These are phyloP conservation scores for Pleurozium schreberi DNA, from an alignment of 225 moss, liverwort and hornwort species.

Conservation along the genomic window DNA sequence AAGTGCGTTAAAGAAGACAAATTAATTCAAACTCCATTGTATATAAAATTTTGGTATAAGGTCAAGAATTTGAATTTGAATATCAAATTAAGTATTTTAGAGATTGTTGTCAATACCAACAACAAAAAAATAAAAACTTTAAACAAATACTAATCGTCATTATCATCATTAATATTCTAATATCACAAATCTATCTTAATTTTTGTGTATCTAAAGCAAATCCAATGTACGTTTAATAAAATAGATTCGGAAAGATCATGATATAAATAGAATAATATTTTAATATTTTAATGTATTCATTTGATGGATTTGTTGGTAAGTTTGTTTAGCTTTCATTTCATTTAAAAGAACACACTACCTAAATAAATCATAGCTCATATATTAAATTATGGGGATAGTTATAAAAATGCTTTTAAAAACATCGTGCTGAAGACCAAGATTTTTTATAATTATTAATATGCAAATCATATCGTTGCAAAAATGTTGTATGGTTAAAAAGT, in stretches of 20 bases:
- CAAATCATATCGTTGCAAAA: not conserved
- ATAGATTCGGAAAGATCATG: too few species aligned
- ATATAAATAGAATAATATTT: not conserved
- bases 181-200: too few species aligned
- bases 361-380: not conserved
- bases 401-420: not conserved
- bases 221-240: accelerated
- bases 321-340: not conserved
- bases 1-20: not conserved
- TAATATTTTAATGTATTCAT: not conserved
- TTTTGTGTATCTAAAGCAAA: not conserved
- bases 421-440: not conserved
- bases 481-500: not conserved
- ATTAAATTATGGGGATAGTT: not conserved
- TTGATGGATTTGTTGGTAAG: too few species aligned
- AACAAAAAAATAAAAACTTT: not conserved
- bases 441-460: not conserved
- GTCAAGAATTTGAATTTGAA: too few species aligned
- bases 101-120: not conserved
- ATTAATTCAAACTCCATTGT: not conserved
- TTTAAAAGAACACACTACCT: not conserved
- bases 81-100: not conserved
- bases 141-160: not conserved
- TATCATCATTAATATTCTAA: not conserved
- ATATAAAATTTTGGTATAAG: not conserved